A percentile compares a stretch with the other conserved stretches of the same genome.
Conservation (phyloP, 306 rosid species). For the Cucurbita moschata region DNA sequence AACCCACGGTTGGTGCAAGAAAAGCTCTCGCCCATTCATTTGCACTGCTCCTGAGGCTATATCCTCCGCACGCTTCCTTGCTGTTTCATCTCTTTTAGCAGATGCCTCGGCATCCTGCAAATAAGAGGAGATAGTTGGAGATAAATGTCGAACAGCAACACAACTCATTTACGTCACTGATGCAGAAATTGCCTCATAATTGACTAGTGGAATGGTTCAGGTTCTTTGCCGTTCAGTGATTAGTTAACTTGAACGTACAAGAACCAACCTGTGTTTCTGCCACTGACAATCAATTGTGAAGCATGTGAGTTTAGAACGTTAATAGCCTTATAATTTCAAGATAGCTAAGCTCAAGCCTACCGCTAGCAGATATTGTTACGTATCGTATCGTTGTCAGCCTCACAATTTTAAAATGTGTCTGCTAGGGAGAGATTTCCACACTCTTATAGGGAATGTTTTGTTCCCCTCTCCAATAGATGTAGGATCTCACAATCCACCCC, state of each 20-base stretch:
- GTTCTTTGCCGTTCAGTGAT: not conserved
- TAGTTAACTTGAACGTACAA: not conserved
- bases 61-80: conserved; percentile 69
- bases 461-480: too few species aligned
- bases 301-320: not conserved
- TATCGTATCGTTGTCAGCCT: too few species aligned
- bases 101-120: conserved; percentile 60
- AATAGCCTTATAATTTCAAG: not conserved
- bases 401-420: too few species aligned
- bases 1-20: conserved; percentile 73
- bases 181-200: not conserved
- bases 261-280: not conserved
- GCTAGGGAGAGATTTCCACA: too few species aligned
- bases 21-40: conserved; percentile 90
- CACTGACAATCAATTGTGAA: not conserved
- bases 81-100: conserved; percentile 55
- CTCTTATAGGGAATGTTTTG: too few species aligned
- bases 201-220: not conserved
- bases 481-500: too few species aligned
- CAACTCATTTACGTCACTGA: not conserved
- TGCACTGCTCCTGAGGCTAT: conserved; percentile 56
- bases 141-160: not conserved
- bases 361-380: too few species aligned
- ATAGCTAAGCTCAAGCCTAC: not conserved
- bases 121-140: not conserved